phyloP scores from a whole-genome alignment of 208 protist species.

The Acanthamoeba castellanii region DNA sequence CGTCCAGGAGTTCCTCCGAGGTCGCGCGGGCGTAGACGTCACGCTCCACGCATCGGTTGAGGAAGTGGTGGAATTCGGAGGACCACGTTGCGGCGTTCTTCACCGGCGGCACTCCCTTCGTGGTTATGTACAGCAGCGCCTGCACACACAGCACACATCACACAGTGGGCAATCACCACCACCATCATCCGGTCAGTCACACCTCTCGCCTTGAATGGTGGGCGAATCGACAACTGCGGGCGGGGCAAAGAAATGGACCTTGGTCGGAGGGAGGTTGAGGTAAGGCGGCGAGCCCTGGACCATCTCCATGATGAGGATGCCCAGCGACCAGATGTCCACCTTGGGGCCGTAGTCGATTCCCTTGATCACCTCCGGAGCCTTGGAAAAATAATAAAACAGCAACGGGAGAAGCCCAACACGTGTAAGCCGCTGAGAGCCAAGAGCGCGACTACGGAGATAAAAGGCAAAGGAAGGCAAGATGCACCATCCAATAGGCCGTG shows the following conservation, averaged over 20 bases:
- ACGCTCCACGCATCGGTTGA: slow-evolving; percentile 22
- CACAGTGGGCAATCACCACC: neutral
- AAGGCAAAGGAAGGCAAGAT: neutral
- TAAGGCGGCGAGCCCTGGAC: slow-evolving; percentile 66
- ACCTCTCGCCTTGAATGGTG: neutral
- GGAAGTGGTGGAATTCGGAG: slow-evolving; percentile 28
- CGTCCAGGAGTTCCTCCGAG: neutral
- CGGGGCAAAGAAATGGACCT: neutral
- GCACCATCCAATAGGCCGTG: slow-evolving; percentile 90
- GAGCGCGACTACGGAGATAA: neutral
- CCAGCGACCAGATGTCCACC: slow-evolving; percentile 85
- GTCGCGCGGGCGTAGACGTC: slow-evolving; percentile 44
- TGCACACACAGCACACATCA: neutral
- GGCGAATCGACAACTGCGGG: neutral
- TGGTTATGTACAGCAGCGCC: slow-evolving; percentile 72
- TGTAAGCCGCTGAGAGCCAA: neutral
- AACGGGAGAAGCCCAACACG: slow-evolving; percentile 41
- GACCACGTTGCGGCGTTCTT: slow-evolving; percentile 58
- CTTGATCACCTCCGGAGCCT: slow-evolving; percentile 78
- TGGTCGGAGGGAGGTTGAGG: slow-evolving; percentile 52
- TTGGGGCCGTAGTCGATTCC: slow-evolving; percentile 83
- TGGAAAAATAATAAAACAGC: too few species aligned
- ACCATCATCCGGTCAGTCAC: neutral
- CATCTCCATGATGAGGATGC: slow-evolving; percentile 75
- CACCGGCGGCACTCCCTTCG: slow-evolving; percentile 60